A percentile compares a stretch with the other conserved stretches of the same genome.
Evolutionary conservation across 305 asterid genomes (phyloP).

Genomic region (Ajuga reptans): DNA sequence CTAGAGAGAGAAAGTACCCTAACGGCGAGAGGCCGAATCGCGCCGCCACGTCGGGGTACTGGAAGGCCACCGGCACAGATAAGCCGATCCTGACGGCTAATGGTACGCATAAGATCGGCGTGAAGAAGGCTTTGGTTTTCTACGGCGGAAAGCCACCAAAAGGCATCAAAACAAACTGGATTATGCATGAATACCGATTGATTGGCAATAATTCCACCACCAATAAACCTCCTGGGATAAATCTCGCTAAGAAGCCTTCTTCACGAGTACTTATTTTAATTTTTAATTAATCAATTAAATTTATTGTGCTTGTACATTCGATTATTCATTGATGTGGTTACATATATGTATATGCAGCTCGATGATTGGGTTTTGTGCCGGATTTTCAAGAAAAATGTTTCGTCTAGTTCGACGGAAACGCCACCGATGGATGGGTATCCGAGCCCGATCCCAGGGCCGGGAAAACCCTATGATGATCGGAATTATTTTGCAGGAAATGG

Average conservation of each 20-base stretch:
- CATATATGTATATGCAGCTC: slow-evolving; percentile 20
- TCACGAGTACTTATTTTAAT: slow-evolving; percentile 21
- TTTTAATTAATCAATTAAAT: not conserved
- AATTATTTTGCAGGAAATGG: slow-evolving; percentile 15
- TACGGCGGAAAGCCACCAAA: slow-evolving; percentile 46
- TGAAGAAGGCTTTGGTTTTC: slow-evolving; percentile 43
- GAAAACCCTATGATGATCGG: slow-evolving; percentile 16
- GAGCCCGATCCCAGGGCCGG: not conserved
- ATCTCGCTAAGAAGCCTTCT: slow-evolving; percentile 26
- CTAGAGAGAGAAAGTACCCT: slow-evolving; percentile 41
- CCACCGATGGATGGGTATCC: slow-evolving; percentile 11
- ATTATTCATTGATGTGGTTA: not conserved
- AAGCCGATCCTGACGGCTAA: slow-evolving; percentile 31
- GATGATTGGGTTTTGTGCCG: slow-evolving; percentile 53
- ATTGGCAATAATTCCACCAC: slow-evolving; percentile 18
- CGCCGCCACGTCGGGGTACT: slow-evolving; percentile 46
- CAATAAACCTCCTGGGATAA: slow-evolving; percentile 24
- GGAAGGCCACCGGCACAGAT: slow-evolving; percentile 55
- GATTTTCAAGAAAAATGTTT: slow-evolving; percentile 33
- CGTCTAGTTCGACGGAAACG: slow-evolving; percentile 17
- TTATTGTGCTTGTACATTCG: not conserved
- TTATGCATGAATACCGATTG: slow-evolving; percentile 48
- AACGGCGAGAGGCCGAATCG: slow-evolving; percentile 51
- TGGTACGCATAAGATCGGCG: slow-evolving; percentile 29
- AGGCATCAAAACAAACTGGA: slow-evolving; percentile 41